Conservation (phyloP, 2,329 filamentous ascomycete genomes). For the Exserohilum turcica region DNA sequence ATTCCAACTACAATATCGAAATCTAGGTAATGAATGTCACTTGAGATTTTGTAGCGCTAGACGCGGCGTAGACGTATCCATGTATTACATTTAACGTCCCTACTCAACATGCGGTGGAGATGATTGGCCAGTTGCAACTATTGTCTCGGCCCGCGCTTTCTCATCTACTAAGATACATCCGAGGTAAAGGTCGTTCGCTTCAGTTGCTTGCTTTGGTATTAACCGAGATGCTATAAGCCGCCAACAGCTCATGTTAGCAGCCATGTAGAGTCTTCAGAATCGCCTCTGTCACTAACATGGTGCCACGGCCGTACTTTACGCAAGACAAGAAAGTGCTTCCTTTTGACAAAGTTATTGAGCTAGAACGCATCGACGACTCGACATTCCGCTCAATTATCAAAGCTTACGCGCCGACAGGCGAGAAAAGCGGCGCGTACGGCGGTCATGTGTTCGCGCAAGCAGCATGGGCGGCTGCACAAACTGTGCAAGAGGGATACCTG, state of each 20-base stretch:
- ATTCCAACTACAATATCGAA: too few species aligned
- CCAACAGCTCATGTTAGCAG: neutral
- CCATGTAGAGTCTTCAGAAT: neutral
- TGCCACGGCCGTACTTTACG: constrained; percentile 36
- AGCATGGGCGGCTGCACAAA: constrained; percentile 62
- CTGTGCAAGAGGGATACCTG: constrained; percentile 56
- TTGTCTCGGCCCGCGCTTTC: too few species aligned
- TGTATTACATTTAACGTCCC: too few species aligned
- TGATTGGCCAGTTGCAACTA: too few species aligned
- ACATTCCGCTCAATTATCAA: constrained; percentile 50
- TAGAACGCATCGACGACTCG: constrained; percentile 49
- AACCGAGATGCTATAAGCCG: neutral
- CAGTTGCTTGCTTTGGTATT: too few species aligned
- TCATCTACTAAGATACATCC: too few species aligned
- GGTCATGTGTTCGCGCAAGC: constrained; percentile 64
- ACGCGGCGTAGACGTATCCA: too few species aligned
- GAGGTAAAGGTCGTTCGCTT: too few species aligned
- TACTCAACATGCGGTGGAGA: too few species aligned
- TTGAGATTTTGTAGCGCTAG: too few species aligned
- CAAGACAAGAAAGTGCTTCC: constrained; percentile 35
- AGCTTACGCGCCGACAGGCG: constrained; percentile 52
- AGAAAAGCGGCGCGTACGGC: constrained; percentile 55
- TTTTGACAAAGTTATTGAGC: constrained; percentile 49
- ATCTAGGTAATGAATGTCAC: too few species aligned
- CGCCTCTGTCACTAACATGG: constrained; percentile 18